phyloP scores from a whole-genome alignment of 352 stramenopile genomes.

The Pythium angustatum region DNA sequence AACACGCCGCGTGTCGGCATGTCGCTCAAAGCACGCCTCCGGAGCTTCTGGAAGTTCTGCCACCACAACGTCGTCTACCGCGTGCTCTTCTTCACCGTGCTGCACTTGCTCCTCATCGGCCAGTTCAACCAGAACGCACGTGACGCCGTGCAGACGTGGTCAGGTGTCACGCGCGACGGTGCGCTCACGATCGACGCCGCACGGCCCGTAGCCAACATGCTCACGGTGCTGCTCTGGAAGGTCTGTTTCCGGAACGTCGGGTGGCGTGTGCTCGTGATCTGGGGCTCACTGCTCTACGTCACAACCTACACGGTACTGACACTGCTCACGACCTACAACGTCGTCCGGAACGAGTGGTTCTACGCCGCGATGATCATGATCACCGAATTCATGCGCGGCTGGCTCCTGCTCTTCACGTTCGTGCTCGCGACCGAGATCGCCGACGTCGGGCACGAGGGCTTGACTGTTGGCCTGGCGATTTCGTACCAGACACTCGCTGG shows the following conservation, averaged over 20 bases:
- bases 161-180: slow-evolving; percentile 7
- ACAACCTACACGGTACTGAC: slow-evolving; percentile 5
- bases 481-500: slow-evolving; percentile 48
- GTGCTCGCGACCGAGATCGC: slow-evolving; percentile 57
- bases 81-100: slow-evolving; percentile 23
- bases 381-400: slow-evolving; percentile 40
- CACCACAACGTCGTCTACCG: slow-evolving; percentile 29
- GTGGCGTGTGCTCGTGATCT: slow-evolving; percentile 17
- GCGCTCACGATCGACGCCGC: slow-evolving; percentile 10
- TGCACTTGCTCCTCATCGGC: slow-evolving; percentile 26
- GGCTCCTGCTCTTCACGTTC: slow-evolving; percentile 47
- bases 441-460: slow-evolving; percentile 48
- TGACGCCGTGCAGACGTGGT: slow-evolving; percentile 25
- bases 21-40: slow-evolving; percentile 2
- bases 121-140: slow-evolving; percentile 28
- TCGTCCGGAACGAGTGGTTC: slow-evolving; percentile 46
- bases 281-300: slow-evolving; percentile 18
- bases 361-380: slow-evolving; percentile 39
- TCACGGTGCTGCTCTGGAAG: slow-evolving; percentile 21
- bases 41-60: slow-evolving; percentile 29
- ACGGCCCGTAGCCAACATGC: not conserved
- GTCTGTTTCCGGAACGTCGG: slow-evolving; percentile 12
- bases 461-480: slow-evolving; percentile 50
- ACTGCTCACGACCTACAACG: slow-evolving; percentile 33
- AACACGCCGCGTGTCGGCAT: slow-evolving; percentile 9